phyloP scores from a whole-genome alignment of 768 basidiomycete species.

The Coprinopsis sp. region DNA sequence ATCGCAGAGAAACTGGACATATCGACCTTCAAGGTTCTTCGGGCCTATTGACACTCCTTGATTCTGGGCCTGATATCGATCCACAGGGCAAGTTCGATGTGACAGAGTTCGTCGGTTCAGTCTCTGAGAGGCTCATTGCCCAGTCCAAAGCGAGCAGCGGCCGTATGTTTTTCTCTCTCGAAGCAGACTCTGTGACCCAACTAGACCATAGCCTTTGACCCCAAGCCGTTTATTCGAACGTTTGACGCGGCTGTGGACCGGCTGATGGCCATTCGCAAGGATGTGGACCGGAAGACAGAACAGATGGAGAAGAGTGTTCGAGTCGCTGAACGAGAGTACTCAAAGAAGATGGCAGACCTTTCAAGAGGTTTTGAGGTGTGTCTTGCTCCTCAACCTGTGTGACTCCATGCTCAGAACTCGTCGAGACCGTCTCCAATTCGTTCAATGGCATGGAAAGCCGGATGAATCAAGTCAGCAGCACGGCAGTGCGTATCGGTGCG shows the following conservation, averaged over 20 bases:
- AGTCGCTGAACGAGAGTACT: slow-evolving; percentile 88
- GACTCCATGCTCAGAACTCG: slow-evolving; percentile 4
- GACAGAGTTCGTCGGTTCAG: slow-evolving; percentile 79
- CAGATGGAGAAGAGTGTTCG: slow-evolving; percentile 90
- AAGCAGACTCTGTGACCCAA: neutral
- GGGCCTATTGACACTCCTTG: neutral
- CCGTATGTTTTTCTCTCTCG: slow-evolving; percentile 40
- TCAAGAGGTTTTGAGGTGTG: slow-evolving; percentile 91
- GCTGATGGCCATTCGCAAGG: slow-evolving; percentile 80
- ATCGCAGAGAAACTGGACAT: slow-evolving; percentile 51
- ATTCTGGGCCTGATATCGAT: slow-evolving; percentile 1
- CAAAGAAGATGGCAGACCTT: slow-evolving; percentile 88
- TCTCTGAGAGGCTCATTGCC: slow-evolving; percentile 84
- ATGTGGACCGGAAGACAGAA: slow-evolving; percentile 87
- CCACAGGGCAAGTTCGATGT: slow-evolving; percentile 84
- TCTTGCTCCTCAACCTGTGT: slow-evolving; percentile 4
- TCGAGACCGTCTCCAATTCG: slow-evolving; percentile 79
- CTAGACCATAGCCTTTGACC: slow-evolving; percentile 74
- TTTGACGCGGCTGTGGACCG: slow-evolving; percentile 90
- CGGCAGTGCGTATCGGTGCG: slow-evolving; percentile 89
- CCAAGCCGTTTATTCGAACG: slow-evolving; percentile 86
- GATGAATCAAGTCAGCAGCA: slow-evolving; percentile 90
- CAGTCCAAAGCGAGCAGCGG: slow-evolving; percentile 82
- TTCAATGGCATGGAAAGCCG: slow-evolving; percentile 87
- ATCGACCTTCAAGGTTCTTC: slow-evolving; percentile 49